A percentile compares a stretch with the other conserved stretches of the same genome.
phyloP scores from a whole-genome alignment of 352 stramenopile genomes.

The Globisporangium polare region DNA sequence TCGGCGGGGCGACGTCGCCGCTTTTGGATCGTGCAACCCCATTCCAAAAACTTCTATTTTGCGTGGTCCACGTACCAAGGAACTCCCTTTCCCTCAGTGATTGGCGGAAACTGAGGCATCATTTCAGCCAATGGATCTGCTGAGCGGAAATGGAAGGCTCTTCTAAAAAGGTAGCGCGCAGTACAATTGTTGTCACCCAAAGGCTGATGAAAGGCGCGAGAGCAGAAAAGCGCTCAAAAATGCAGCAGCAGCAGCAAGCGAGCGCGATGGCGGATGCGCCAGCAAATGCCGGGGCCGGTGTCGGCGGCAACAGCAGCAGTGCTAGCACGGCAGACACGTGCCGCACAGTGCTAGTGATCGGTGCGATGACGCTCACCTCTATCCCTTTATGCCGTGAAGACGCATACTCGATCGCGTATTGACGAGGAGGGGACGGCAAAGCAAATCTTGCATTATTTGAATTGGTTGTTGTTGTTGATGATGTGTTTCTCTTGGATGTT shows the following conservation, averaged over 20 bases:
- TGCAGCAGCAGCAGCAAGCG: neutral
- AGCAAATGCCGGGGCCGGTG: neutral
- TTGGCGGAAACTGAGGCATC: neutral
- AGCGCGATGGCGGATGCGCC: conserved; percentile 12
- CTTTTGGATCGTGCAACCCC: neutral
- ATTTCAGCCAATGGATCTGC: neutral
- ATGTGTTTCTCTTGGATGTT: conserved; percentile 9
- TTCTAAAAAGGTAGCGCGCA: neutral
- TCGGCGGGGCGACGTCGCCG: neutral
- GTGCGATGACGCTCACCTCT: conserved; percentile 17
- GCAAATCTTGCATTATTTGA: neutral
- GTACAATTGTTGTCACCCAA: neutral
- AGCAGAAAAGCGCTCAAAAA: neutral
- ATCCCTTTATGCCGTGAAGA: neutral
- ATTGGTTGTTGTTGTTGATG: neutral
- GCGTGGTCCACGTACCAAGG: neutral
- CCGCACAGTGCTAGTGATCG: conserved; percentile 64
- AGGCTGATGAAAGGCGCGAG: neutral
- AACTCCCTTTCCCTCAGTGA: neutral
- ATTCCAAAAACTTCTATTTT: neutral
- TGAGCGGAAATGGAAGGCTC: neutral
- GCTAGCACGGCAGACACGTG: conserved; percentile 17
- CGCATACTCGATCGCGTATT: neutral
- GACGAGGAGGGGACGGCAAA: neutral
- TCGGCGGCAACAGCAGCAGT: neutral